Base-by-base conservation (phyloP, 192 early-diverging fungal genomes). In the Umbelopsis vinacea region DNA sequence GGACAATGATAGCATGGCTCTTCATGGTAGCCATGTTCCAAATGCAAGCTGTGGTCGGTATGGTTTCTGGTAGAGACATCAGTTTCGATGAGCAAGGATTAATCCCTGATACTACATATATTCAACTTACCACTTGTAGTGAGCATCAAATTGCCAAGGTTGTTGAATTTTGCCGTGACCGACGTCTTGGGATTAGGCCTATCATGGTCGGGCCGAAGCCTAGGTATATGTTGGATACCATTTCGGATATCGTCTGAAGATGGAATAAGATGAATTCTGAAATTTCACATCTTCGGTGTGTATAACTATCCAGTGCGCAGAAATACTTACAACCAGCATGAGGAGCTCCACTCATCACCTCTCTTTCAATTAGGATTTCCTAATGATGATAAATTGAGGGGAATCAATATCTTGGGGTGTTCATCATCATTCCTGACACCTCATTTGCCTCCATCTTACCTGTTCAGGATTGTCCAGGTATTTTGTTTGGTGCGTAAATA, bases 151-250 rank as follows among this genome's bases (percentile, higher is more conserved):
- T 52, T 87, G 80, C 71, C 85, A 86, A 33, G 85, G 47, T 17
- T n/a, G 35, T 63, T 63, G 29, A 63, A 63, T 35, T 63, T 63
- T 0, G 57, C 33, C 1, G 91, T 87, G 7, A 96, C 83, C 17
- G 94, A 94, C 3, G 89, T 73, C 71, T 89, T 90, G 3, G 94
- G 88, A 75, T 92, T 89, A 11, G 88, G 85, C 57, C 92, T 90
- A 33, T 89, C 89, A 24, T 82, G 83, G 52, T 95, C 93, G 22
- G 87, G 79, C 12, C 85, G 78, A 8, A 85, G 48, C 29, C 76
- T 73, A 0, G 82, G 85, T 40, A 95, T 66, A 54, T 46, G 69
- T 4, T 37, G 29, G 54, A 6, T 10, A 12, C 14, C 37, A 33
- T 9, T 37, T 22, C 0, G n/a, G 46, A 22, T 43, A 52, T 76